phyloP scores from a whole-genome alignment of 768 basidiomycete species.

The Harrya chromipes region DNA sequence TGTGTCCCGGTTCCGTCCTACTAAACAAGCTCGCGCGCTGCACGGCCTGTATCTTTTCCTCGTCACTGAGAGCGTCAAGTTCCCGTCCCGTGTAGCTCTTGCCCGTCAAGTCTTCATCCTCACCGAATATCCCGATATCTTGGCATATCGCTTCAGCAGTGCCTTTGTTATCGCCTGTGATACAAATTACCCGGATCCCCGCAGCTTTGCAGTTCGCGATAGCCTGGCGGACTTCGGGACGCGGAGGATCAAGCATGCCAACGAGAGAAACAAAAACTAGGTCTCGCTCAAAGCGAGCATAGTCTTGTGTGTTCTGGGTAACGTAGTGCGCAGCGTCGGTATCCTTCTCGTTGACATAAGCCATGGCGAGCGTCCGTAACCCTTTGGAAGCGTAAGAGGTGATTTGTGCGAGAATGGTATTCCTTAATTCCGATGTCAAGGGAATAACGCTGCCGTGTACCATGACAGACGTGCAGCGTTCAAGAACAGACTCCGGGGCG shows the following conservation, averaged over 20 bases:
- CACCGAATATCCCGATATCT: slow-evolving; percentile 90
- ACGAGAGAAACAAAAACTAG: slow-evolving; percentile 94
- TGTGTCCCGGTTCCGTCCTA: slow-evolving; percentile 93
- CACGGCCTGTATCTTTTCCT: slow-evolving; percentile 84
- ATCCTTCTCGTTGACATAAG: slow-evolving; percentile 77
- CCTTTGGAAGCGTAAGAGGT: slow-evolving; percentile 75
- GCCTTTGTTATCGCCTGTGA: slow-evolving; percentile 97
- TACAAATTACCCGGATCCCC: slow-evolving; percentile 94
- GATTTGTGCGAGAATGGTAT: slow-evolving; percentile 60
- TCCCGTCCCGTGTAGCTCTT: slow-evolving; percentile 96
- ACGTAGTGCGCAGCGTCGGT: slow-evolving; percentile 79
- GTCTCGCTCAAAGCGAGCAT: slow-evolving; percentile 85
- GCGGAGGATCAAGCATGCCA: slow-evolving; percentile 97
- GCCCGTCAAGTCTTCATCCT: slow-evolving; percentile 84
- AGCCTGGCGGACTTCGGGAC: slow-evolving; percentile 86
- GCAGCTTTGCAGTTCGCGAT: slow-evolving; percentile 89
- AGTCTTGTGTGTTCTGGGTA: slow-evolving; percentile 75
- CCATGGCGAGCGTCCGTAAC: slow-evolving; percentile 88
- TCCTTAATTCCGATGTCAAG: slow-evolving; percentile 59
- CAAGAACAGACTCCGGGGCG: slow-evolving; percentile 92
- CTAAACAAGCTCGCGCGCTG: slow-evolving; percentile 87
- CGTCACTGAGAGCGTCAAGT: slow-evolving; percentile 73
- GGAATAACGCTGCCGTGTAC: slow-evolving; percentile 62
- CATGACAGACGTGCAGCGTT: slow-evolving; percentile 75
- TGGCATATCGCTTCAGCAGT: slow-evolving; percentile 97